Evolutionary conservation across 2,329 filamentous ascomycete species (phyloP), one percentile per base, ranked within the genome.

Genomic region (Sporothrix curviconia): DNA sequence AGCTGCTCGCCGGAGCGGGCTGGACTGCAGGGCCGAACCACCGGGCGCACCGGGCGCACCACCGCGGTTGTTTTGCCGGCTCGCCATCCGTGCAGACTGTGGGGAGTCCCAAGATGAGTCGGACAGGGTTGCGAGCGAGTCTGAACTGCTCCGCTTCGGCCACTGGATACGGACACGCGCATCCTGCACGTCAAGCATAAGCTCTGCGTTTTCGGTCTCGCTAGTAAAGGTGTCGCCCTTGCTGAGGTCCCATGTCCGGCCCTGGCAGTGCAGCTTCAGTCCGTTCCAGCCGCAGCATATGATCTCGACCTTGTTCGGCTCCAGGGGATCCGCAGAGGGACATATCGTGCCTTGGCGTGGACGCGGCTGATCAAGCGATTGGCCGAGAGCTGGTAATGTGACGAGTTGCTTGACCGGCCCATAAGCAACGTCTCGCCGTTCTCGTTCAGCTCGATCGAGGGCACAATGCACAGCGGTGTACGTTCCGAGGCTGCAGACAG

Each of bases 231-330:
- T 88, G 69, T 96, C 91, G 17, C 89, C 90, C 75, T 96, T 96
- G 62, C 78, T 80, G 66, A 99, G 74, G 64, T 96, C 90, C 78
- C 89, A 92, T 3, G 90, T 87, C 64, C 86, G 85, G 57, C 90
- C 90, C 72, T 92, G 87, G 76, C 90, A 96, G 74, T 96, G 91
- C 64, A 99, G 75, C 75, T 90, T 95, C 63, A 94, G 79, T 15
- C 94, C 94, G 71, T 99, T 99, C 92, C 92, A 97, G 22, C 94
- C 94, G 67, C 88, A 83, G 77, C 94, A 99, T 66, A 90, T 80
- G 65, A 99, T 87, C 71, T 96, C 89, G 47, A 99, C 83, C 71
- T 84, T 86, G 70, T 88, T 89, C 61, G 84, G 79, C 64, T 89
- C 84, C 65, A 89, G 80, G 5, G 81, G 81, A 56, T 82, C 79